These are phyloP conservation scores for Cyclotella sp. DNA, from an alignment of 108 stramenopile genomes.

Conservation along the genomic window DNA sequence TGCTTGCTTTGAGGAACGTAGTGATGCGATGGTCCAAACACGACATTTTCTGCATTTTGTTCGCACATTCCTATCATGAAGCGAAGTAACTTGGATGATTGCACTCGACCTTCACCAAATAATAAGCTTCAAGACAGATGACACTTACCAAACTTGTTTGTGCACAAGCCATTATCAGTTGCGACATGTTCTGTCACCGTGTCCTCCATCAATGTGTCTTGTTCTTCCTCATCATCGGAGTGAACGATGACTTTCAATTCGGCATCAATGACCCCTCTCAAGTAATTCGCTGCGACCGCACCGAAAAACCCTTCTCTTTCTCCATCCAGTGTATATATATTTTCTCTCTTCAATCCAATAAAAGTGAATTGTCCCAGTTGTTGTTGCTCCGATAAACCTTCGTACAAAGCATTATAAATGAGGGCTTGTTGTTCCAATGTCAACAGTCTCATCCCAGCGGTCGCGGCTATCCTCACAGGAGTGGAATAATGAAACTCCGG, in stretches of 20 bases:
- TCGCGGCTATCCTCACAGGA: conserved; percentile 77
- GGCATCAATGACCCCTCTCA: conserved; percentile 79
- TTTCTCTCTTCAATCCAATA: conserved; percentile 55
- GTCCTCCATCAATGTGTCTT: conserved; percentile 11
- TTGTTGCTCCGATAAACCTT: conserved; percentile 63
- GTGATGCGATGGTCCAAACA: conserved; percentile 52
- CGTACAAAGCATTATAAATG: conserved; percentile 81
- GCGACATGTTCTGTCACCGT: neutral
- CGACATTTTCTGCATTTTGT: conserved; percentile 51
- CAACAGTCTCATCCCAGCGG: conserved; percentile 88
- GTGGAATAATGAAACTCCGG: conserved; percentile 65
- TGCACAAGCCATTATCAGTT: conserved; percentile 33
- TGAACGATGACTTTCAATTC: conserved; percentile 57
- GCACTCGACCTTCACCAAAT: neutral
- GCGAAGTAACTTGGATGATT: neutral
- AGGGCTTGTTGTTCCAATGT: conserved; percentile 60
- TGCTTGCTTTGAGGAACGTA: conserved; percentile 41
- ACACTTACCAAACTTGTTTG: conserved; percentile 48
- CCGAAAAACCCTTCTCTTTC: conserved; percentile 87
- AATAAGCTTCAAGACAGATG: neutral
- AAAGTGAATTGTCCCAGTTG: conserved; percentile 58
- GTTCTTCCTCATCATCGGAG: conserved; percentile 15
- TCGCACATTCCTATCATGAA: conserved; percentile 49
- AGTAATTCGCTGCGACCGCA: conserved; percentile 86
- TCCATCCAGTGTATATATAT: conserved; percentile 81